Evolutionary conservation across 352 stramenopile genomes (phyloP).

Genomic region (Thalassiosira hispida): DNA sequence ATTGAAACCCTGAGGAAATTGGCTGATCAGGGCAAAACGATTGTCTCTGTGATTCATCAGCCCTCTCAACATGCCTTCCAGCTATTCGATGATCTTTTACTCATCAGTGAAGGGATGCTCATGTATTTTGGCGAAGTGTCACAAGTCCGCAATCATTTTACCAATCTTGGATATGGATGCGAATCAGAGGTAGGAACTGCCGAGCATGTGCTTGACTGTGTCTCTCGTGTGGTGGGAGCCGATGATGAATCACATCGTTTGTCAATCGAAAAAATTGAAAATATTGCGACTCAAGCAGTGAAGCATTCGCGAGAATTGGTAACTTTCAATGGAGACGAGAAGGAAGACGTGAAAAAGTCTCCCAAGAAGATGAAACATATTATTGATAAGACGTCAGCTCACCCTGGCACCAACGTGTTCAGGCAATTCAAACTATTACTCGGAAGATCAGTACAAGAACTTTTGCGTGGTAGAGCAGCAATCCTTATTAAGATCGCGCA

Average conservation of each 20-base stretch:
- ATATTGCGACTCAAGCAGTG: constrained; percentile 48
- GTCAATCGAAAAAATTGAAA: constrained; percentile 59
- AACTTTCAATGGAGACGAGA: constrained; percentile 16
- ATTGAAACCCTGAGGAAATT: constrained; percentile 80
- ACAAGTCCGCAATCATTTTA: constrained; percentile 85
- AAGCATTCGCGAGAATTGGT: constrained; percentile 48
- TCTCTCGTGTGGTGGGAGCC: constrained; percentile 60
- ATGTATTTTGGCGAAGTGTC: constrained; percentile 91
- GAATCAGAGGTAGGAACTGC: constrained; percentile 74
- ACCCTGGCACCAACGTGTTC: constrained; percentile 67
- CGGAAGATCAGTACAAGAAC: constrained; percentile 65
- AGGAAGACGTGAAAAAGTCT: not conserved
- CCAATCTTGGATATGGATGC: constrained; percentile 77
- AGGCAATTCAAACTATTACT: constrained; percentile 79
- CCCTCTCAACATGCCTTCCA: constrained; percentile 90
- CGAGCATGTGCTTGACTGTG: constrained; percentile 81
- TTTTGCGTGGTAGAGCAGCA: constrained; percentile 68
- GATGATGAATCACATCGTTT: constrained; percentile 54
- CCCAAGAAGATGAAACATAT: constrained; percentile 59
- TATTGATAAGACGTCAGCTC: constrained; percentile 37
- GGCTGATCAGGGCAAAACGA: constrained; percentile 87
- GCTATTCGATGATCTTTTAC: constrained; percentile 88
- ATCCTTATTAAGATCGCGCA: constrained; percentile 81
- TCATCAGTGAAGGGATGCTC: constrained; percentile 86
- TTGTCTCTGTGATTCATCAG: constrained; percentile 90